A percentile compares a stretch with the other conserved stretches of the same genome.
Evolutionary conservation across 169 alveolate species (phyloP).

Genomic region (Plasmodium vinckei): DNA sequence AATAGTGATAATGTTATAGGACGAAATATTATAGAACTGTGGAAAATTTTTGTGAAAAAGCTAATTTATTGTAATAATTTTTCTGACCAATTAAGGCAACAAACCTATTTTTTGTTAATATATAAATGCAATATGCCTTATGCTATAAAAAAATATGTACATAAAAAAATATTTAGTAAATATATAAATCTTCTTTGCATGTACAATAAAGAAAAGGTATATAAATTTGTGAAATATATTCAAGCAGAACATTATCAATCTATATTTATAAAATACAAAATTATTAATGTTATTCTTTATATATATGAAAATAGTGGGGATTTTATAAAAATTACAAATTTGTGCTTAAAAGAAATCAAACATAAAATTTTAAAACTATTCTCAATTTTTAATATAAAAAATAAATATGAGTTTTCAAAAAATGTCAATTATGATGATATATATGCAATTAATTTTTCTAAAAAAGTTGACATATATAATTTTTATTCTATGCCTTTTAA

Average conservation of each 20-base stretch:
- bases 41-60: background rate
- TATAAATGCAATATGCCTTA: slow-evolving; percentile 13
- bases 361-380: slow-evolving; percentile 19
- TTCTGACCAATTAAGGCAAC: slow-evolving; percentile 4
- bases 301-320: slow-evolving; percentile 31
- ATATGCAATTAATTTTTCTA: slow-evolving; percentile 13
- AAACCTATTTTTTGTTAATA: slow-evolving; percentile 22
- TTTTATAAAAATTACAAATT: slow-evolving; percentile 7
- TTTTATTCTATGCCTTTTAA: slow-evolving; percentile 37
- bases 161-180: background rate
- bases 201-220: slow-evolving; percentile 24
- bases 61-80: background rate
- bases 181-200: slow-evolving; percentile 18
- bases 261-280: slow-evolving; percentile 7
- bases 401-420: slow-evolving; percentile 11
- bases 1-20: background rate
- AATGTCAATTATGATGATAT: slow-evolving; percentile 34
- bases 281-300: slow-evolving; percentile 26
- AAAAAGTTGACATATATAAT: slow-evolving; percentile 11
- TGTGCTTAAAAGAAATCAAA: slow-evolving; percentile 28
- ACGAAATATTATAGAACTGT: background rate
- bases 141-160: slow-evolving; percentile 21
- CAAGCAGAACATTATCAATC: background rate
- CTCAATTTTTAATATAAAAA: background rate
- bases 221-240: slow-evolving; percentile 17